phyloP scores from a whole-genome alignment of 179 eudicot species.

The Beta corolliflora region DNA sequence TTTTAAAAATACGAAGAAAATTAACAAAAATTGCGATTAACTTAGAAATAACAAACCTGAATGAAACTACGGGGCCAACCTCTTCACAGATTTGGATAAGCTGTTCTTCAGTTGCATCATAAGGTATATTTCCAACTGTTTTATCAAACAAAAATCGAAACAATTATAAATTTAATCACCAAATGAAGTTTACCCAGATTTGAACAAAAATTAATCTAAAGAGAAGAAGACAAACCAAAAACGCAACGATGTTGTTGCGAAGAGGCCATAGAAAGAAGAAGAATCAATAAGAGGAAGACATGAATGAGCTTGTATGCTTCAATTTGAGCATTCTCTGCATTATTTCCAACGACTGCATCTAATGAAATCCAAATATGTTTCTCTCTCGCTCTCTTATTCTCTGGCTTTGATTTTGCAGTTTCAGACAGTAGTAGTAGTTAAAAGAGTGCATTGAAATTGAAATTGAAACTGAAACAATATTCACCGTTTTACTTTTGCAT shows the following conservation, averaged over 20 bases:
- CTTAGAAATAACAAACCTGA: conserved; percentile 55
- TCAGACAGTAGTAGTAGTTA: too few species aligned
- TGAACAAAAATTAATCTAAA: neutral
- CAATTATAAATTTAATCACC: neutral
- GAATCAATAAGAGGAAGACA: conserved; percentile 14
- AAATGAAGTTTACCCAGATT: neutral
- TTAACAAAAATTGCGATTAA: neutral
- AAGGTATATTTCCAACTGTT: conserved; percentile 97
- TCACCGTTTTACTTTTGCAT: too few species aligned
- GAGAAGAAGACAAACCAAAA: conserved; percentile 46
- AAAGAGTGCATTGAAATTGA: too few species aligned
- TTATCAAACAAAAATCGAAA: conserved; percentile 11
- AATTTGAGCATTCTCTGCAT: neutral
- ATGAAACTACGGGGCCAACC: conserved; percentile 95
- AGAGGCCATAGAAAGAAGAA: conserved; percentile 48
- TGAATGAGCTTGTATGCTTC: neutral
- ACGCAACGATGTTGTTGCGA: conserved; percentile 94
- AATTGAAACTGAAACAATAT: too few species aligned
- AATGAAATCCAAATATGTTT: neutral
- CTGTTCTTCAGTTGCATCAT: conserved; percentile 97
- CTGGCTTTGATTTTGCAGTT: too few species aligned
- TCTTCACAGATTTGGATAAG: conserved; percentile 94
- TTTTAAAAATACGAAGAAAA: neutral
- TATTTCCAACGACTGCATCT: neutral
- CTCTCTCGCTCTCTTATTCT: too few species aligned